Base-by-base conservation (phyloP, 441 rosid species). In the Populus hybrid region DNA sequence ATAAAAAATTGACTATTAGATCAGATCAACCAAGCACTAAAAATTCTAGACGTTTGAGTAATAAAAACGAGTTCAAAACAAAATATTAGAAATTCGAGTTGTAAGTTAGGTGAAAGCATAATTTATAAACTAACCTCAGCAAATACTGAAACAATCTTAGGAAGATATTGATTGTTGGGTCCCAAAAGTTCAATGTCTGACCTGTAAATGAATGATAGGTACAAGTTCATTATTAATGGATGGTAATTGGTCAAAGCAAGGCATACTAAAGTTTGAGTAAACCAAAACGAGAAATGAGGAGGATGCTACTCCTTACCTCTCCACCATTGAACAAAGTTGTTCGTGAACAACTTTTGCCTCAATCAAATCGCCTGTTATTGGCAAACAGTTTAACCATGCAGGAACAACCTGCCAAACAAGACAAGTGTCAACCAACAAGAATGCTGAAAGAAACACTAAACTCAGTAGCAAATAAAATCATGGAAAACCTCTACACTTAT, bases 341-440 rank as follows among this genome's bases (percentile, higher is more conserved):
- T 93, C 98, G 74, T 97, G 98, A 80, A 97, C 99, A 78, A 88
- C 90, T 86, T 97, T 97, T 82, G 99, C 99, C 87, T 97, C 99
- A 79, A 94, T 93, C 79, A 93, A 84, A 82, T 97, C 99, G 72
- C 97, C 98, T 77, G 89, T 87, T 68, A 97, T 83, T 6, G 99
- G 99, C 86, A 97, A 88, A 86, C 98, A 94, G 85, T 92, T 94
- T 84, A 97, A 87, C 99, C 99, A 97, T 28, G 99, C 98, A 57
- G 98, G 99, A 73, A 97, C 85, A 78, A 97, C 93, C 99, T 97
- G 85, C 74, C 69, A 75, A 71, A 66, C 32, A 75, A 6, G 28
- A 18, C 30, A 40, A 24, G 38, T 9, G 35, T 69, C 40, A 81
- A 32, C 40, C 18, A 18, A 32, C 18, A 32, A 35, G 40, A 72